Evolutionary conservation across 345 rosid genomes (phyloP).

Genomic region (Lenwebbia sp.): DNA sequence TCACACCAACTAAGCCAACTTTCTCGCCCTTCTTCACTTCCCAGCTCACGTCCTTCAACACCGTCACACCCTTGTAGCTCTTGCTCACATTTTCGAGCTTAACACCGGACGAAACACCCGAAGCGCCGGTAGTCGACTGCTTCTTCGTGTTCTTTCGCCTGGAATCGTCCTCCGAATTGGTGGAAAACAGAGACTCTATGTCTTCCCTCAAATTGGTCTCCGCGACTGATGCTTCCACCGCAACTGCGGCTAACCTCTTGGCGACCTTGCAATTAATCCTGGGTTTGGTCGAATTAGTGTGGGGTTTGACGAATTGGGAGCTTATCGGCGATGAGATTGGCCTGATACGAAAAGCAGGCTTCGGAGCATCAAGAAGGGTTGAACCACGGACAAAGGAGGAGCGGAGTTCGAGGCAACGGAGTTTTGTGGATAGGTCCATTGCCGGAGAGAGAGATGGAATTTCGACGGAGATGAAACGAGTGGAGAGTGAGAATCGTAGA

Average conservation of each 20-base stretch:
- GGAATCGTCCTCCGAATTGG: constrained; percentile 14
- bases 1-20: constrained; percentile 85
- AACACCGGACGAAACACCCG: constrained; percentile 76
- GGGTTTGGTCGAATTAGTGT: not conserved
- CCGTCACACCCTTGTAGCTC: constrained; percentile 72
- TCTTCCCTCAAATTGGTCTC: constrained; percentile 32
- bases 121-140: constrained; percentile 39
- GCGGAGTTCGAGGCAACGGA: constrained; percentile 51
- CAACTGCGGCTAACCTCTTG: constrained; percentile 29
- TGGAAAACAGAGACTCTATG: constrained; percentile 63
- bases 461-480: not conserved
- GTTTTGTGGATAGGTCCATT: constrained; percentile 53
- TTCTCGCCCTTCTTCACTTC: constrained; percentile 90
- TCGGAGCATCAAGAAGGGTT: not conserved
- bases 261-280: not conserved
- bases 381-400: constrained; percentile 32
- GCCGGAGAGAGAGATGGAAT: not conserved
- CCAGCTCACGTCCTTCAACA: constrained; percentile 77
- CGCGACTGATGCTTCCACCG: constrained; percentile 33
- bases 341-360: constrained; percentile 6
- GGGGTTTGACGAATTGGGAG: constrained; percentile 6
- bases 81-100: constrained; percentile 79
- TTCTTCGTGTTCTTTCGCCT: constrained; percentile 23
- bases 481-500: not conserved
- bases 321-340: constrained; percentile 16